Conservation (phyloP, 768 basidiomycete species). For the Panaeolus cyanescens region DNA sequence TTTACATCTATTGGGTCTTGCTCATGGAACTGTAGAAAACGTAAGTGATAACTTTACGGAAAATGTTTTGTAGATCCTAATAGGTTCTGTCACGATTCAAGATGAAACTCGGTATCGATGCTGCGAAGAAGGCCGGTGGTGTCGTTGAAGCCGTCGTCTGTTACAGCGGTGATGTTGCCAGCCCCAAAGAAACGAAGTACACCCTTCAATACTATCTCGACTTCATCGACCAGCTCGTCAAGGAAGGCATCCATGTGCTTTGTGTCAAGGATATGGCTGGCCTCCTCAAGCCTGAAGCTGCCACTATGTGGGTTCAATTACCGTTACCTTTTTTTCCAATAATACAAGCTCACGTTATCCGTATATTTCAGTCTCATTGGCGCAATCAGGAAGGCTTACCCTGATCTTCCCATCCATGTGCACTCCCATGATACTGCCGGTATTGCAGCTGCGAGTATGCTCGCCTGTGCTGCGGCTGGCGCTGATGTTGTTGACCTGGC, state of each 20-base stretch:
- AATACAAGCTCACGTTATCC: constrained; percentile 3
- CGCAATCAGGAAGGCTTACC: constrained; percentile 93
- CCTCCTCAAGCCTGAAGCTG: constrained; percentile 91
- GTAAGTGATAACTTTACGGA: constrained; percentile 38
- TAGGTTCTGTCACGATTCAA: constrained; percentile 32
- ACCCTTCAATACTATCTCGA: constrained; percentile 97
- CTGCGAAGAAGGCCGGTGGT: constrained; percentile 99
- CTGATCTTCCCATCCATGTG: constrained; percentile 97
- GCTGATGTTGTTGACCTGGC: constrained; percentile 98
- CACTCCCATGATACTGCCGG: constrained; percentile 99
- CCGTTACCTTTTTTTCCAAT: not conserved
- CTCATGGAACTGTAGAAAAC: constrained; percentile 53
- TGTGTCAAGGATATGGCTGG: constrained; percentile 99
- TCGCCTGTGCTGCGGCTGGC: constrained; percentile 94
- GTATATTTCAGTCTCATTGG: constrained; percentile 73
- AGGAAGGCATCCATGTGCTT: constrained; percentile 94
- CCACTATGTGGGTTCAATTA: constrained; percentile 66
- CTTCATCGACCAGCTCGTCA: constrained; percentile 90
- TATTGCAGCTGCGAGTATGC: constrained; percentile 96
- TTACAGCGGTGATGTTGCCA: constrained; percentile 97
- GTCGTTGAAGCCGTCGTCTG: constrained; percentile 97
- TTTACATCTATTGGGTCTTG: not conserved
- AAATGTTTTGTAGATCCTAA: not conserved
- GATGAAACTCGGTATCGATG: constrained; percentile 98
- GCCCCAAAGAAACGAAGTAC: constrained; percentile 94